Evolutionary conservation across 2,329 filamentous ascomycete genomes (phyloP), one percentile per base, ranked within the genome.

Genomic region (Ceratocystis albifundus): DNA sequence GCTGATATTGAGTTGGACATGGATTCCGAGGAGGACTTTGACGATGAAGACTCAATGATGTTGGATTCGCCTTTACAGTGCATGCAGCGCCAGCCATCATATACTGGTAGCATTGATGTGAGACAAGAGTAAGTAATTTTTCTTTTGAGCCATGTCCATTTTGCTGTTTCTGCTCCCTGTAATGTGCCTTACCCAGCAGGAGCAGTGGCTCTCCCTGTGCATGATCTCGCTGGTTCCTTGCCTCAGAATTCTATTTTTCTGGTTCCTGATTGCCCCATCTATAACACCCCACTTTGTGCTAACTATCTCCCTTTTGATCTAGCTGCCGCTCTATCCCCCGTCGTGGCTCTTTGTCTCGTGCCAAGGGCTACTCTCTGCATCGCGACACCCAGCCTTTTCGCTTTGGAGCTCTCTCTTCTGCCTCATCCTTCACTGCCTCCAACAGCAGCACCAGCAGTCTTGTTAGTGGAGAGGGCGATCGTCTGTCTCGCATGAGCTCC

Each of bases 401-500:
- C 41, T 59, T 65, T 32, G 66, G 66, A 17, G 32, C 61, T n/a
- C 41, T 66, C 28, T 65, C 64, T 7, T 68, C 64, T 32, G 57
- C 53, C 17, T 68, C 64, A n/a, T 68, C 66, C 2, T 55, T 68
- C 44, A 25, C 64, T 28, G 46, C 50, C 12, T 44, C 50, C 30
- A 65, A 68, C 61, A 65, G 59, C 46, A 68, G 66, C 61, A 68
- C 66, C n/a, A 65, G 63, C 59, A 65, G 64, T 22, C 48, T 68
- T 22, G 61, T 55, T 44, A 53, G 64, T 25, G 59, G 57, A 12
- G 61, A 63, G 25, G 76, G 78, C 55, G 72, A 70, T 32, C 72
- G 73, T 6, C 70, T 74, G 30, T 67, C 68, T 32, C 69, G 69
- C 63, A 70, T 69, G 67, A 72, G 66, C 69, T 83, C 86, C 0